Conservation (phyloP, 768 basidiomycete genomes). For the Leucosporidium yakuticum region DNA sequence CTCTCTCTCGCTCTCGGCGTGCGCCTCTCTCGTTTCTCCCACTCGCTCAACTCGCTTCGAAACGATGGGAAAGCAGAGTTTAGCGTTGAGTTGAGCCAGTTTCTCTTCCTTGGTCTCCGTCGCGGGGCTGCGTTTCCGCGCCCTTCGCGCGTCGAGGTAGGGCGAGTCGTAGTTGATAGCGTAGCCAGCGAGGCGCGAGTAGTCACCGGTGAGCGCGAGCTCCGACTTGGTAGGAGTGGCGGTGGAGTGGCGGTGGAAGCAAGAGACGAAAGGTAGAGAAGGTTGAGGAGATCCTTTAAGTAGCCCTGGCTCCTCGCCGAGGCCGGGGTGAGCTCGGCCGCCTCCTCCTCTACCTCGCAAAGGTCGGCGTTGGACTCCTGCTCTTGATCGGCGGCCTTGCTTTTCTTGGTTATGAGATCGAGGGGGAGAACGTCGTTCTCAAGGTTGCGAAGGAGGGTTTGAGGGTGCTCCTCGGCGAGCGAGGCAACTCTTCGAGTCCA, state of each 20-base stretch:
- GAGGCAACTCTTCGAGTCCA: conserved; percentile 32
- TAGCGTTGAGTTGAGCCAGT: not conserved
- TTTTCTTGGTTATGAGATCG: conserved; percentile 19
- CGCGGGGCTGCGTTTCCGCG: not conserved
- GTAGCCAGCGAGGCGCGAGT: conserved; percentile 33
- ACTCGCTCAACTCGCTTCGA: no score
- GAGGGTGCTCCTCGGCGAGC: conserved; percentile 35
- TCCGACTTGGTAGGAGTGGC: not conserved
- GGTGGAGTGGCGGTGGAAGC: no score
- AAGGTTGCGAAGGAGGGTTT: conserved; percentile 36
- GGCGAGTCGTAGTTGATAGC: not conserved
- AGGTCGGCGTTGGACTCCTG: conserved; percentile 24
- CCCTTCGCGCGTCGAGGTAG: not conserved
- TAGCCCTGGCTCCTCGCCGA: conserved; percentile 35
- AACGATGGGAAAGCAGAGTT: no score
- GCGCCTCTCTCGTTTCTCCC: no score
- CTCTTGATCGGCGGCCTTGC: conserved; percentile 10
- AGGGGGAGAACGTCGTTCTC: conserved; percentile 36
- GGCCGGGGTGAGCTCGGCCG: not conserved
- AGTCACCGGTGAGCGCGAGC: conserved; percentile 32
- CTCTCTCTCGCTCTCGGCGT: no score
- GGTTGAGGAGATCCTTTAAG: conserved; percentile 34
- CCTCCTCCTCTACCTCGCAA: conserved; percentile 5
- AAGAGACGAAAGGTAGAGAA: conserved; percentile 1
- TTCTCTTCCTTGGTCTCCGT: not conserved